These are phyloP conservation scores for Halophytophthora polymorphica DNA, from an alignment of 352 stramenopile genomes.

Conservation along the genomic window DNA sequence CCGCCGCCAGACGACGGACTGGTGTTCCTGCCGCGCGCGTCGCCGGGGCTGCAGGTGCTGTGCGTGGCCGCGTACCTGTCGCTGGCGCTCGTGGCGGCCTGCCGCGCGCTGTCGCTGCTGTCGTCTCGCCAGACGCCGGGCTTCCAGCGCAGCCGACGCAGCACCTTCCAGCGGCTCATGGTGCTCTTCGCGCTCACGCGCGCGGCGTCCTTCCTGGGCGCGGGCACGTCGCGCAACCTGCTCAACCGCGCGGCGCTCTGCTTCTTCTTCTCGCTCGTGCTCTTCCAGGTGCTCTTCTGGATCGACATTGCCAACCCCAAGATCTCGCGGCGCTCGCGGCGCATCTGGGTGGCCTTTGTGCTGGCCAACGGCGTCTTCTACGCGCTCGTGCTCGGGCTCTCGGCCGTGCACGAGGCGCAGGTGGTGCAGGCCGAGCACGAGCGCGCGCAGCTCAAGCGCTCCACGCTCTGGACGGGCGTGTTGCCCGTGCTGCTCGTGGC, in stretches of 20 bases:
- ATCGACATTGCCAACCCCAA: constrained; percentile 86
- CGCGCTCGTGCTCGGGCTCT: constrained; percentile 55
- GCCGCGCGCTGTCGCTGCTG: constrained; percentile 37
- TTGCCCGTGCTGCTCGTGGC: constrained; percentile 70
- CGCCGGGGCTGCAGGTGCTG: constrained; percentile 40
- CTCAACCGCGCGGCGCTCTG: constrained; percentile 73
- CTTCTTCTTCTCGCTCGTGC: constrained; percentile 83
- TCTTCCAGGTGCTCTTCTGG: constrained; percentile 86
- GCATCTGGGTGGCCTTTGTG: constrained; percentile 75
- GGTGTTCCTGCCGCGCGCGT: constrained; percentile 59
- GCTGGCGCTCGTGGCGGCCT: constrained; percentile 50
- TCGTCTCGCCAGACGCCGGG: constrained; percentile 24
- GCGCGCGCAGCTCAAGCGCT: constrained; percentile 6
- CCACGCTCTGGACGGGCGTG: constrained; percentile 48
- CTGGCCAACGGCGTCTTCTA: constrained; percentile 77
- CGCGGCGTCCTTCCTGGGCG: constrained; percentile 50
- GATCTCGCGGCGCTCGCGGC: constrained; percentile 60
- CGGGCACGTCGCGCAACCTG: constrained; percentile 37
- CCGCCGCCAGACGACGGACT: constrained; percentile 26
- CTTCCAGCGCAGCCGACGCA: constrained; percentile 31
- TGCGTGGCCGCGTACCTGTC: constrained; percentile 60
- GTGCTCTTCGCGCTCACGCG: constrained; percentile 58
- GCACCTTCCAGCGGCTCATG: constrained; percentile 75
- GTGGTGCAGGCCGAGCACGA: constrained; percentile 18
- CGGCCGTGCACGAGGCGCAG: constrained; percentile 38